Evolutionary conservation across 164 flowering plant genomes (phyloP).

Genomic region (Annona squamosa): DNA sequence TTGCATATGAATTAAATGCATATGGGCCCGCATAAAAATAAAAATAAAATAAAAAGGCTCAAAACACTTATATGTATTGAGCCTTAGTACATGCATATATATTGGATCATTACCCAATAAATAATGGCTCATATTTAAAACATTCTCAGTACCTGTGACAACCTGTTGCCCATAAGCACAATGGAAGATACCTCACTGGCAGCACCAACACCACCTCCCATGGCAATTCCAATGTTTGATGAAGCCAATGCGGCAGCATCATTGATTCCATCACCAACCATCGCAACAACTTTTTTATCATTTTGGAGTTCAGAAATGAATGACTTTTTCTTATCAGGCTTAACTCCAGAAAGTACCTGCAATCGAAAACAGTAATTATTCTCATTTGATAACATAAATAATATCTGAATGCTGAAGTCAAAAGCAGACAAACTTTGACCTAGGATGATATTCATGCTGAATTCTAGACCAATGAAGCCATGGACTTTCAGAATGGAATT

Average conservation of each 20-base stretch:
- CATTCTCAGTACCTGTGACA: slow-evolving; percentile 60
- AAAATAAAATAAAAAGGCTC: no score
- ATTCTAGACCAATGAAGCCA: not conserved
- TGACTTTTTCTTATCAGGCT: slow-evolving; percentile 75
- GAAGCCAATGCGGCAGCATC: slow-evolving; percentile 98
- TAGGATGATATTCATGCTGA: not conserved
- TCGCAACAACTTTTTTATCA: slow-evolving; percentile 64
- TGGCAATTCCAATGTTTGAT: slow-evolving; percentile 81
- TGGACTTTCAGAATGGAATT: no score
- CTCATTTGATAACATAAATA: not conserved
- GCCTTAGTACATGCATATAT: no score
- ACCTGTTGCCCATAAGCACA: slow-evolving; percentile 80
- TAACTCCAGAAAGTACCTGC: slow-evolving; percentile 82
- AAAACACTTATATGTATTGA: no score
- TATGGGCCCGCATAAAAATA: no score
- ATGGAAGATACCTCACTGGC: slow-evolving; percentile 95
- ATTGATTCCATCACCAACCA: slow-evolving; percentile 99
- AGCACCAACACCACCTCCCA: slow-evolving; percentile 96
- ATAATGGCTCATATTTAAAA: not conserved
- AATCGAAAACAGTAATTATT: slow-evolving; percentile 7
- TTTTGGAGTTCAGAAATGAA: slow-evolving; percentile 69
- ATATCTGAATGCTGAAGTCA: not conserved
- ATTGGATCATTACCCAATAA: no score
- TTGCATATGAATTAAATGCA: no score
- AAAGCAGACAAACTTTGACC: not conserved